Evolutionary conservation across 2,329 filamentous ascomycete species (phyloP).

Genomic region (Clonostachys rosea): DNA sequence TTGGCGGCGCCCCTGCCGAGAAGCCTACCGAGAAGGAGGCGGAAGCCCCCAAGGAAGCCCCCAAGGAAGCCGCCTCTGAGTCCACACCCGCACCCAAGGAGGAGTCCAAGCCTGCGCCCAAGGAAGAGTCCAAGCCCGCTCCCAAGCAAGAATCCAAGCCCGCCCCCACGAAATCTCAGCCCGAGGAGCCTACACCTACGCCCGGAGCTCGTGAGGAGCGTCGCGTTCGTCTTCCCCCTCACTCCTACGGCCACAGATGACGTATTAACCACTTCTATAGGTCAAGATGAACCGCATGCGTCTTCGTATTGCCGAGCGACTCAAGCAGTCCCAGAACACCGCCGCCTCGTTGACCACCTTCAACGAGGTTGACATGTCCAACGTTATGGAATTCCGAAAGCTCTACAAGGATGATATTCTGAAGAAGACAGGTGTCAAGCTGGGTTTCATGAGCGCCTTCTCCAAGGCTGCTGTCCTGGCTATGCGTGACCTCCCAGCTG

Average conservation of each 20-base stretch:
- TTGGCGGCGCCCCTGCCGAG: constrained; percentile 52
- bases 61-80: constrained; percentile 12
- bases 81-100: constrained; percentile 12
- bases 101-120: constrained; percentile 24
- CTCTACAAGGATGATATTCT: constrained; percentile 94
- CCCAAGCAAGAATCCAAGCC: constrained; percentile 18
- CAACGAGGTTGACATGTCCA: constrained; percentile 99
- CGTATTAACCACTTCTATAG: constrained; percentile 34
- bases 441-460: constrained; percentile 99
- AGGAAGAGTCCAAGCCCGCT: constrained; percentile 17
- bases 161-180: constrained; percentile 2
- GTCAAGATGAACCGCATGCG: constrained; percentile 99
- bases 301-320: constrained; percentile 89
- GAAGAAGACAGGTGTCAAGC: constrained; percentile 94
- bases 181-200: constrained; percentile 19
- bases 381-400: constrained; percentile 94
- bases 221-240: constrained; percentile 53
- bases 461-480: constrained; percentile 84
- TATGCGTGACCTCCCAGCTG: constrained; percentile 89
- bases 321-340: constrained; percentile 99
- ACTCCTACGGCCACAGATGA: constrained; percentile 1
- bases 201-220: constrained; percentile 80
- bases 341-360: constrained; percentile 96
- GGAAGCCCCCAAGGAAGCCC: constrained; percentile 12
- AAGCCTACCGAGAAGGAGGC: constrained; percentile 28